Conservation (phyloP, 1,284 basidiomycete genomes). For the Cryptococcus maquisensis region DNA sequence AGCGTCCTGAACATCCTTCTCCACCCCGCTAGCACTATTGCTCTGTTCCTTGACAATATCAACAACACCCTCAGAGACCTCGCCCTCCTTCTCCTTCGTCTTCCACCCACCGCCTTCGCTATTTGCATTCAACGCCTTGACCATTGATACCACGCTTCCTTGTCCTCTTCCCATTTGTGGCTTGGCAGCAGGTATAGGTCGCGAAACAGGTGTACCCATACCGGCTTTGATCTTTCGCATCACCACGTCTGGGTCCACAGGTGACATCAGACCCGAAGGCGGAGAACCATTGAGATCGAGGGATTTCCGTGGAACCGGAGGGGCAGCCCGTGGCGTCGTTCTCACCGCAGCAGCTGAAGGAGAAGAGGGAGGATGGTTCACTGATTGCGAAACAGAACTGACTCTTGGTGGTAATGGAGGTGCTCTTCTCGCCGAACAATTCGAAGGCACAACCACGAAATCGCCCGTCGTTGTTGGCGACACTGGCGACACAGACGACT, state of each 20-base stretch:
- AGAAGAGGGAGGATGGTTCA: not conserved
- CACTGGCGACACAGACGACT: constrained; percentile 10
- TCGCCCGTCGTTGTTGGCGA: constrained; percentile 40
- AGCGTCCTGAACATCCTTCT: too few species aligned
- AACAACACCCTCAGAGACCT: not conserved
- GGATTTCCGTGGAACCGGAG: constrained; percentile 6
- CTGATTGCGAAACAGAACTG: not conserved
- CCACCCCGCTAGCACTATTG: too few species aligned
- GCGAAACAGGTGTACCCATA: not conserved
- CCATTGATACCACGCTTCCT: not conserved
- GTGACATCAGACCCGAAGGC: constrained; percentile 18
- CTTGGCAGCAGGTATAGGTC: not conserved
- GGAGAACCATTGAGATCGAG: constrained; percentile 24
- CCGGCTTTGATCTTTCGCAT: not conserved
- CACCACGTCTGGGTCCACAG: constrained; percentile 15
- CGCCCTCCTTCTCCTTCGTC: not conserved
- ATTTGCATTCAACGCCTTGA: not conserved
- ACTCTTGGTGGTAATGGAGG: constrained; percentile 18
- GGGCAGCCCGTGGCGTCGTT: not conserved
- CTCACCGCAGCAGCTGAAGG: not conserved
- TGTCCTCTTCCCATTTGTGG: not conserved
- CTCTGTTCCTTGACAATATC: too few species aligned
- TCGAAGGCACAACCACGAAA: constrained; percentile 31
- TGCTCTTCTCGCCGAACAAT: constrained; percentile 8
- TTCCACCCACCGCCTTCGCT: not conserved